Conservation (phyloP, 129 eudicot species). For the Apium graveolens region DNA sequence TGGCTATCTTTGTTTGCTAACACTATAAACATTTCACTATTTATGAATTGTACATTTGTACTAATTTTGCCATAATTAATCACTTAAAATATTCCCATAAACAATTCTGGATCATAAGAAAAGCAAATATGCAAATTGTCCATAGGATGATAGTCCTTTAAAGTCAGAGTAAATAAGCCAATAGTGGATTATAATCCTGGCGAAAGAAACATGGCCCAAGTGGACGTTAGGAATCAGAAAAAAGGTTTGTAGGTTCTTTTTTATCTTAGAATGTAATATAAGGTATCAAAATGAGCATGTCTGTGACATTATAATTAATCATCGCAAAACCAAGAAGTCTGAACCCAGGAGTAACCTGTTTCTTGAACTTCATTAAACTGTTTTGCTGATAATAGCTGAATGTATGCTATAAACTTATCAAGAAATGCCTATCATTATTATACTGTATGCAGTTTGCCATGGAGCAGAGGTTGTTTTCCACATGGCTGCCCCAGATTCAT, state of each 20-base stretch:
- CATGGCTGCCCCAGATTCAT: slow-evolving; percentile 95
- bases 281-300: background rate
- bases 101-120: background rate
- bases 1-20: too few relatives aligned
- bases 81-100: background rate
- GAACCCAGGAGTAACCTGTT: background rate
- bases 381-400: background rate
- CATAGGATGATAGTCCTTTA: background rate
- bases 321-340: background rate
- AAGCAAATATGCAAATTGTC: background rate
- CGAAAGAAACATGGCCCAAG: background rate
- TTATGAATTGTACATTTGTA: background rate
- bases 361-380: background rate
- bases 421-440: background rate
- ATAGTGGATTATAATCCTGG: background rate
- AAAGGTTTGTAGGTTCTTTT: background rate
- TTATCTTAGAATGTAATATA: too few relatives aligned
- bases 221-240: background rate
- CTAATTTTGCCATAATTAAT: background rate
- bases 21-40: background rate
- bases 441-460: slow-evolving; percentile 47
- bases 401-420: slow-evolving; percentile 1
- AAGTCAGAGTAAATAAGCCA: background rate
- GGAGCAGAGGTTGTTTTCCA: slow-evolving; percentile 94
- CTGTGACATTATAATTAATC: background rate